Percentiles rank a stretch among this genome's conserved stretches.
Conservation (phyloP, 441 rosid species). For the Populus tomentosa region DNA sequence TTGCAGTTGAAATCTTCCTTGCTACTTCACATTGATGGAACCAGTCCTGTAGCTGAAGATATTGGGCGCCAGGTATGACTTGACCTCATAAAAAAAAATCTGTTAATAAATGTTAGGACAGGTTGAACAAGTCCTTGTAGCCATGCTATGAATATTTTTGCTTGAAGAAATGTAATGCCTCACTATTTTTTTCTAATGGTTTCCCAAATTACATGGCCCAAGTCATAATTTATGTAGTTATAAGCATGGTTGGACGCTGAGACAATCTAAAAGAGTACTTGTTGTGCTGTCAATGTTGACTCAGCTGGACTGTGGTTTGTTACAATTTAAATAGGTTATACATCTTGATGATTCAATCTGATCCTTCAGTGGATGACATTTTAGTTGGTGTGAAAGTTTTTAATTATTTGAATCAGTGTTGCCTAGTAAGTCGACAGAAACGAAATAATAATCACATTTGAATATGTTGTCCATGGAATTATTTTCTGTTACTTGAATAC, state of each 20-base stretch:
- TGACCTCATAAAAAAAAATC: neutral
- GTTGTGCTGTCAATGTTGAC: neutral
- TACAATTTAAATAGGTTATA: too few relatives aligned
- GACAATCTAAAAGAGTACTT: neutral
- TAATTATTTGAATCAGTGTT: neutral
- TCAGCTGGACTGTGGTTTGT: too few relatives aligned
- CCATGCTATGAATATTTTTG: neutral
- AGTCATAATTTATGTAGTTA: neutral
- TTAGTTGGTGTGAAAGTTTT: neutral
- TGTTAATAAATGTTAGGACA: neutral
- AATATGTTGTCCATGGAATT: neutral
- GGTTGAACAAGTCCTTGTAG: neutral
- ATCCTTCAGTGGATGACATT: neutral
- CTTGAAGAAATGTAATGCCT: neutral
- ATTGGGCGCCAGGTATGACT: slow-evolving; percentile 95
- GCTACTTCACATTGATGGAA: slow-evolving; percentile 97
- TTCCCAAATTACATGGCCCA: neutral
- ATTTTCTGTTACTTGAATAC: neutral
- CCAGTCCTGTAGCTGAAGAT: slow-evolving; percentile 96
- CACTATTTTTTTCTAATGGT: neutral
- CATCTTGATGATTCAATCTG: neutral
- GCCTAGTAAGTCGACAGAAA: neutral
- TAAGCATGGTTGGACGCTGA: neutral
- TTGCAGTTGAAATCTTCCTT: slow-evolving; percentile 89
- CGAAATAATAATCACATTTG: neutral